phyloP scores from a whole-genome alignment of 176 grass and related monocot genomes.

The Panicum miliaceum region DNA sequence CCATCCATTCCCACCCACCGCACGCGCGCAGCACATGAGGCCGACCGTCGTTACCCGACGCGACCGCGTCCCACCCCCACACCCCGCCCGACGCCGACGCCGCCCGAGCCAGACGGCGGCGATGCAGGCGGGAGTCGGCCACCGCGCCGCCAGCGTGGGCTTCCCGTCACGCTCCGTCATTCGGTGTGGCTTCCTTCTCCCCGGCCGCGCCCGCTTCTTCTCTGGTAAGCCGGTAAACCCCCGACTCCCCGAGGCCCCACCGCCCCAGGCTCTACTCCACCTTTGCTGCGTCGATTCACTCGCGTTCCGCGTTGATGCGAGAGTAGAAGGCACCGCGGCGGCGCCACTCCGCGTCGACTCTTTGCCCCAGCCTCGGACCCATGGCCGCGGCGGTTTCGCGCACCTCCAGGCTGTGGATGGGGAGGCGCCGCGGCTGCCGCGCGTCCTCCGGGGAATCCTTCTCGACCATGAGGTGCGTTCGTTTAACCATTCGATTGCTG shows the following conservation, averaged over 20 bases:
- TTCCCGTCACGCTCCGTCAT: neutral
- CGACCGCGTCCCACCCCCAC: neutral
- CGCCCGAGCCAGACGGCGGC: neutral
- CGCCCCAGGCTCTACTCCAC: neutral
- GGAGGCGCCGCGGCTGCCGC: neutral
- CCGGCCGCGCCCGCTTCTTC: neutral
- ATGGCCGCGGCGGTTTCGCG: conserved; percentile 17
- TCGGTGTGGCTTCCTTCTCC: neutral
- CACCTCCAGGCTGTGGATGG: neutral
- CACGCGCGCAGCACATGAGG: conserved; percentile 28
- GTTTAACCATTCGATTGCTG: neutral
- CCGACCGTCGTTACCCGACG: neutral
- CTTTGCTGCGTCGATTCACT: neutral
- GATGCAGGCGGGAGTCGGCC: conserved; percentile 31
- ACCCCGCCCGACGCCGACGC: neutral
- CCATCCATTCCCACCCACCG: conserved; percentile 1
- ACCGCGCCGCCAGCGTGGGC: neutral
- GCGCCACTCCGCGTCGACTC: neutral
- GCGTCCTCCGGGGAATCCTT: conserved; percentile 9
- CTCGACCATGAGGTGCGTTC: conserved; percentile 29
- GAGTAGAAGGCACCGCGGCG: neutral
- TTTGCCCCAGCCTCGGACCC: neutral
- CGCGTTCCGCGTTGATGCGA: neutral
- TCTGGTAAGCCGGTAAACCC: conserved; percentile 18
- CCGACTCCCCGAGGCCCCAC: too few relatives aligned